Evolutionary conservation across 1,139 yeast species (phyloP).

Genomic region (Debaryomyces psychrophilus): DNA sequence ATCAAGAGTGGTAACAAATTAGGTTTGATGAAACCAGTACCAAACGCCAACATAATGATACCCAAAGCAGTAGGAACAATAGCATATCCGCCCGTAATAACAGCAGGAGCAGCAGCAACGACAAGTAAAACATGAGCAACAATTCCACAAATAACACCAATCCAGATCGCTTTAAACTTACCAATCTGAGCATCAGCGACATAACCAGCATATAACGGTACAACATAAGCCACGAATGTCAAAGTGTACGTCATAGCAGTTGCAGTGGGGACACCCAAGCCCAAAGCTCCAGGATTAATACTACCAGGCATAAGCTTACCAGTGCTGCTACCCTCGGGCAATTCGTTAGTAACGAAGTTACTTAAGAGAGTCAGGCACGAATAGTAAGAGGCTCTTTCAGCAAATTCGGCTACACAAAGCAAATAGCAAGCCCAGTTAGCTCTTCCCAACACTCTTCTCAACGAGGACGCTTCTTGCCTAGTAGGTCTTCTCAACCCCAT

Average conservation of each 20-base stretch:
- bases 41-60: constrained; percentile 40
- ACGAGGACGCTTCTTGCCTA: constrained; percentile 44
- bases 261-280: constrained; percentile 41
- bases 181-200: constrained; percentile 46
- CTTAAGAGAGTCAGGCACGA: constrained; percentile 45
- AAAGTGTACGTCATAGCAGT: constrained; percentile 43
- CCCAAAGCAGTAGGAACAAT: constrained; percentile 39
- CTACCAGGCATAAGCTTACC: constrained; percentile 43
- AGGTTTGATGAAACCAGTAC: constrained; percentile 56
- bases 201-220: constrained; percentile 49
- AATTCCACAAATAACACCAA: constrained; percentile 38
- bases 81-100: constrained; percentile 39
- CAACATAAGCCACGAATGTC: constrained; percentile 45
- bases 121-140: constrained; percentile 33
- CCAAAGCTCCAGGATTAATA: constrained; percentile 46
- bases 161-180: constrained; percentile 44
- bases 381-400: constrained; percentile 52
- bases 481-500: constrained; percentile 40
- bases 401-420: constrained; percentile 47
- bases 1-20: constrained; percentile 54
- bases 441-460: constrained; percentile 42
- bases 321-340: constrained; percentile 53
- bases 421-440: constrained; percentile 33
- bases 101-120: constrained; percentile 43
- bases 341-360: constrained; percentile 49